Evolutionary conservation across 2,329 filamentous ascomycete species (phyloP), one percentile per base, ranked within the genome.

Genomic region (Colletotrichum graminicola): DNA sequence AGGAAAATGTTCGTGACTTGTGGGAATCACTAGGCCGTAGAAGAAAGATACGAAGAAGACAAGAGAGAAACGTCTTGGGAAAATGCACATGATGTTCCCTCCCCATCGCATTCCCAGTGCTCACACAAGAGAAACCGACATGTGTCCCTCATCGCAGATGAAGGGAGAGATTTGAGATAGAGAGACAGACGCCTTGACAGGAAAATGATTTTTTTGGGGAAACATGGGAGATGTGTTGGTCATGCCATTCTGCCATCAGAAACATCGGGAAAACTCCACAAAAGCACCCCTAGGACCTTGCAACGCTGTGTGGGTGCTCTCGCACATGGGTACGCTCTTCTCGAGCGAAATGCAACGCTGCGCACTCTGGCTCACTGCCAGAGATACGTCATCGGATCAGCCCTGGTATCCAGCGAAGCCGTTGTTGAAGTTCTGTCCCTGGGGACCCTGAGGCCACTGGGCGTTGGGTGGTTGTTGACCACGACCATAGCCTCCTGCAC

Each of bases 401-500:
- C 88, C 87, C 81, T 91, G 89, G 80, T 91, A 92, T 73, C 88
- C 86, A 74, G 86, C 86, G 79, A 90, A 91, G 71, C 88, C 89
- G 76, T 89, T 90, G 80, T 86, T 86, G 78, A 88, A 90, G 79
- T 86, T 88, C 79, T 90, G 88, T 66, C 84, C 84, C 62, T 82
- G 82, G 62, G 84, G 82, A 41, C 78, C 75, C 78, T 88, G 85
- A 66, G 82, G 80, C 88, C 88, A 89, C 77, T 88, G 87, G 73
- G 84, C 79, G 74, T 87, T 88, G 51, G 88, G 86, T 49, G 85
- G 84, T 77, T 88, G 86, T 76, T 90, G 88, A 75, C 93, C 94
- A 79, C 94, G 93, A 74, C 93, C 94, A 79, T 94, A 97, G 73
- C 94, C 94, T 77, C 93, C 94, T 76, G 93, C 92, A 79, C 92